These are phyloP conservation scores for Nasturtium officinale DNA, from an alignment of 345 rosid genomes.

Conservation along the genomic window DNA sequence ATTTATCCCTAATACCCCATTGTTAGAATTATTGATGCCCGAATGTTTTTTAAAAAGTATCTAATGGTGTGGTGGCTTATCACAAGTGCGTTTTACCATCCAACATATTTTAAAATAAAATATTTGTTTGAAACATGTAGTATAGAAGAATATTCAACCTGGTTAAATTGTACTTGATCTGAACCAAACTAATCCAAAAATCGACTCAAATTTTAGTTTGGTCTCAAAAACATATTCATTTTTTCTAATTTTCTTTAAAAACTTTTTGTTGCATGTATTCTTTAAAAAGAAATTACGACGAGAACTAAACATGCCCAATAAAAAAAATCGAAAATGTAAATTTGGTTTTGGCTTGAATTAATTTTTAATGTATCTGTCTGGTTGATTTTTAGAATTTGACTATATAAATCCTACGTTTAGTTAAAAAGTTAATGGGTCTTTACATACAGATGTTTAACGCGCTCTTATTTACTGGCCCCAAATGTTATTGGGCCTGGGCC, in stretches of 20 bases:
- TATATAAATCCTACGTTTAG: not conserved
- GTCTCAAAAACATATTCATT: not conserved
- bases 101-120: not conserved
- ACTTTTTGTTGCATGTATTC: not conserved
- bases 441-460: not conserved
- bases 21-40: not conserved
- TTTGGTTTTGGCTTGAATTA: not conserved
- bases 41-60: no score
- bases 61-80: not conserved
- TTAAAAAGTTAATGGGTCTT: not conserved
- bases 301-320: not conserved
- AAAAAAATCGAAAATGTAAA: not conserved
- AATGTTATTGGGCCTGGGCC: not conserved
- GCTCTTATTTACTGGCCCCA: not conserved
- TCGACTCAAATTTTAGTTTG: not conserved
- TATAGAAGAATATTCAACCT: not conserved
- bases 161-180: not conserved
- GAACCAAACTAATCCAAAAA: not conserved
- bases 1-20: no score
- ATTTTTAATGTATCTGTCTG: not conserved
- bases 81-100: not conserved
- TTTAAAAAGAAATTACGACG: not conserved
- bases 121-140: not conserved
- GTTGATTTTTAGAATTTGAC: not conserved
- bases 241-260: no score